Percentiles rank a stretch among this genome's conserved stretches.
Evolutionary conservation across 2,329 filamentous ascomycete genomes (phyloP).

Genomic region (Fusarium sp.): DNA sequence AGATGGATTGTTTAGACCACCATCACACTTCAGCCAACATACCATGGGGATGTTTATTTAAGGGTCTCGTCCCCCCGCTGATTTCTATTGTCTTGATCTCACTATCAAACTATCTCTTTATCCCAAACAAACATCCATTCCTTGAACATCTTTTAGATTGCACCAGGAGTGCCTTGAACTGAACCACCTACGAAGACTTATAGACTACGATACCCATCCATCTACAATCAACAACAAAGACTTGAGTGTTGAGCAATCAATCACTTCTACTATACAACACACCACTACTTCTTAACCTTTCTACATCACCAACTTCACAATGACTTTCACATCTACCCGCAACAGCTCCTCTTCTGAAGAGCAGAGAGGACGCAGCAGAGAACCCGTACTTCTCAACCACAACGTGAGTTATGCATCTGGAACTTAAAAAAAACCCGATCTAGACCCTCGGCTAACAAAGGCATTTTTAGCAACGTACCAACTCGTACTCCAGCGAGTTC

Average conservation of each 20-base stretch:
- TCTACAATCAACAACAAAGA: slow-evolving; percentile 13
- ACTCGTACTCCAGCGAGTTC: slow-evolving; percentile 50
- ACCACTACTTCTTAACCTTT: neutral
- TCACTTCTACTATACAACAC: slow-evolving; percentile 3
- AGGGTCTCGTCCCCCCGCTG: slow-evolving; percentile 27
- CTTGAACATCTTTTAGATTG: slow-evolving; percentile 43
- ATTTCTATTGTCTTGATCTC: slow-evolving; percentile 6
- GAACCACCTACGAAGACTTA: slow-evolving; percentile 35
- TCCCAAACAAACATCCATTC: slow-evolving; percentile 40
- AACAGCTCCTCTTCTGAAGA: slow-evolving; percentile 42
- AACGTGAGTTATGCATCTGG: slow-evolving; percentile 44
- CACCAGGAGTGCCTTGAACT: slow-evolving; percentile 43
- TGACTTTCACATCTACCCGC: slow-evolving; percentile 31
- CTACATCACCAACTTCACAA: slow-evolving; percentile 7
- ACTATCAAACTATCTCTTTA: slow-evolving; percentile 19
- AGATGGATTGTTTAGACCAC: slow-evolving; percentile 4
- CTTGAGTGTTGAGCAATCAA: neutral
- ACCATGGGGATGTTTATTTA: slow-evolving; percentile 32
- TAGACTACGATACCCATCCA: slow-evolving; percentile 36
- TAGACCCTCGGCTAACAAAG: slow-evolving; percentile 38
- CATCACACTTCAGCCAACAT: slow-evolving; percentile 31
- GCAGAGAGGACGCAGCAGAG: slow-evolving; percentile 39
- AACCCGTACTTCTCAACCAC: slow-evolving; percentile 43
- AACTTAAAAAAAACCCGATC: slow-evolving; percentile 11
- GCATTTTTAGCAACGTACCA: slow-evolving; percentile 44